phyloP scores from a whole-genome alignment of 78 protist species.

The Dictyostelium intermedium region DNA sequence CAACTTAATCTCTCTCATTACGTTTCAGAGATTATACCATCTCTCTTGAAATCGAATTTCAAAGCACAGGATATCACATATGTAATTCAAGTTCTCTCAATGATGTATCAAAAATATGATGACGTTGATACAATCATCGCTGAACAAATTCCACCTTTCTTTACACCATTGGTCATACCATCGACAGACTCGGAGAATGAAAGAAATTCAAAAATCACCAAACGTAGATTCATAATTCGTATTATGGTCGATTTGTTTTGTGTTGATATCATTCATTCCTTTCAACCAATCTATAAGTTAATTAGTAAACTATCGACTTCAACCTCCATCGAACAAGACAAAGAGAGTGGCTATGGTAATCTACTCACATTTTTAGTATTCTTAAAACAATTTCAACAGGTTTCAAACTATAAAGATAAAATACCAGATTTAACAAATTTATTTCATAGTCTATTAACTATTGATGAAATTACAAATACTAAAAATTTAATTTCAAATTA shows the following conservation, averaged over 20 bases:
- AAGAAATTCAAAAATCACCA: conserved; percentile 24
- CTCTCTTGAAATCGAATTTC: conserved; percentile 44
- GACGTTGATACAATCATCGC: conserved; percentile 1
- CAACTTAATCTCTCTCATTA: conserved; percentile 52
- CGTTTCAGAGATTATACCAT: conserved; percentile 48
- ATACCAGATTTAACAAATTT: conserved; percentile 1
- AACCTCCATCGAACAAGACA: conserved; percentile 35
- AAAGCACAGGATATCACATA: conserved; percentile 1
- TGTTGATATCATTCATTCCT: conserved; percentile 44
- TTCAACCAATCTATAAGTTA: conserved; percentile 22
- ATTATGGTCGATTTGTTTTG: conserved; percentile 29
- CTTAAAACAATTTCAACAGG: conserved; percentile 28
- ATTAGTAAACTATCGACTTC: not conserved
- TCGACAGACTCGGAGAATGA: conserved; percentile 24
- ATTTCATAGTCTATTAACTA: conserved; percentile 2
- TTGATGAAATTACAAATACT: conserved; percentile 9
- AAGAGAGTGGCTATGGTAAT: conserved; percentile 32
- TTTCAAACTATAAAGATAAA: not conserved
- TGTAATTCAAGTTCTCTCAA: conserved; percentile 22
- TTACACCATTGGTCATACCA: conserved; percentile 5
- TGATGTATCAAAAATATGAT: conserved; percentile 53
- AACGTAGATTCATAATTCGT: conserved; percentile 36
- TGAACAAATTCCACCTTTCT: conserved; percentile 24
- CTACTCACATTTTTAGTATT: not conserved
- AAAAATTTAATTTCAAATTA: not conserved